phyloP scores from a whole-genome alignment of 2,329 filamentous ascomycete genomes.

The Beauveria asiatica region DNA sequence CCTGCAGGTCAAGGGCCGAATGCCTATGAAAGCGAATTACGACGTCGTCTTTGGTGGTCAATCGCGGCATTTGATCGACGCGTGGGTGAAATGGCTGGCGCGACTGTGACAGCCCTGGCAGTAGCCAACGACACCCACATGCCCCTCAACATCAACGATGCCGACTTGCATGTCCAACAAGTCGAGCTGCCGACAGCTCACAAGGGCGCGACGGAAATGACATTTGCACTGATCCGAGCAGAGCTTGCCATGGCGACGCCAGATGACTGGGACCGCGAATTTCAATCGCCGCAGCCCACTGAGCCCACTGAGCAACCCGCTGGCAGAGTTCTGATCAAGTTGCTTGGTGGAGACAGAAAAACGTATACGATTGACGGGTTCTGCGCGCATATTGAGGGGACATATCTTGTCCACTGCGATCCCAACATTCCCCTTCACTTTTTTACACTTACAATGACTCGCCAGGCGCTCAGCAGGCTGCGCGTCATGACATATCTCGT shows the following conservation, averaged over 20 bases:
- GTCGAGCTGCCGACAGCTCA: slow-evolving; percentile 44
- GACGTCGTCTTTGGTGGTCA: slow-evolving; percentile 67
- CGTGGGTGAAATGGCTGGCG: slow-evolving; percentile 57
- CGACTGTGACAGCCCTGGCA: slow-evolving; percentile 47
- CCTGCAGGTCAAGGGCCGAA: slow-evolving; percentile 41
- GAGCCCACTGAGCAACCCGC: slow-evolving; percentile 24
- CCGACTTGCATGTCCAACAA: slow-evolving; percentile 48
- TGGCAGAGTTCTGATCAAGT: slow-evolving; percentile 29
- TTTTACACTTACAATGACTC: slow-evolving; percentile 50
- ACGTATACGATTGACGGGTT: slow-evolving; percentile 43
- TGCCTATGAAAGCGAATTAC: slow-evolving; percentile 59
- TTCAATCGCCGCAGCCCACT: slow-evolving; percentile 33
- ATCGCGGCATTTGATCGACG: slow-evolving; percentile 61
- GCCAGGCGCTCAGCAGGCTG: slow-evolving; percentile 47
- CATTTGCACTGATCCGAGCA: slow-evolving; percentile 48
- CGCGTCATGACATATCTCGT: slow-evolving; percentile 47
- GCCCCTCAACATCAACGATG: slow-evolving; percentile 54
- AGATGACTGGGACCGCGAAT: background rate
- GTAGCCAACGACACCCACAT: slow-evolving; percentile 45
- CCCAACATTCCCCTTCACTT: slow-evolving; percentile 50
- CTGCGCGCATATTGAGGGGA: slow-evolving; percentile 45
- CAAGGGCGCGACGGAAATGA: slow-evolving; percentile 48
- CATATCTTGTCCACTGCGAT: slow-evolving; percentile 49
- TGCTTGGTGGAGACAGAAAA: slow-evolving; percentile 43
- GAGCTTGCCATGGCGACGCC: slow-evolving; percentile 47